Percentiles rank a stretch among this genome's conserved stretches.
Evolutionary conservation across 1,284 basidiomycete genomes (phyloP).

Genomic region (Ustilago lituana): DNA sequence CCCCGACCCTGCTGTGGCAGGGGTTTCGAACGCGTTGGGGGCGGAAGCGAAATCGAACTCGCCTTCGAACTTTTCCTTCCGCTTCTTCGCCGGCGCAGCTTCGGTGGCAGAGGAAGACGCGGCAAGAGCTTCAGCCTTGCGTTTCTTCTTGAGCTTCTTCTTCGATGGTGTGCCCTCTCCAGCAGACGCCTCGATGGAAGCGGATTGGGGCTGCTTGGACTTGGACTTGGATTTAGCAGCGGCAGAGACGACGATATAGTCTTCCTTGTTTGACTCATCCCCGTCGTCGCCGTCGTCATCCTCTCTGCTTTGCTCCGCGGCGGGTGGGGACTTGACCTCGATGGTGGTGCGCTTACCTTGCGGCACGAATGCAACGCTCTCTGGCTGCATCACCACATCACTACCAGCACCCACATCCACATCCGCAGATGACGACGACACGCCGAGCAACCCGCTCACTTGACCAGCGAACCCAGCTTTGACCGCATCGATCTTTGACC

Average conservation of each 20-base stretch:
- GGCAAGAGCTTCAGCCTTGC: constrained; percentile 19
- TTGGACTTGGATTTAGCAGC: constrained; percentile 9
- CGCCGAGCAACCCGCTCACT: constrained; percentile 17
- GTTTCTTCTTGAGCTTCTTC: constrained; percentile 38
- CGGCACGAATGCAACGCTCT: constrained; percentile 2
- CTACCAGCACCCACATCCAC: no score
- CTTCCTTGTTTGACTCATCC: constrained; percentile 17
- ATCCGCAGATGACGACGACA: background rate
- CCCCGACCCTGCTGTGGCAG: background rate
- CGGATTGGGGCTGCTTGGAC: constrained; percentile 10
- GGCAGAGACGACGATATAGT: constrained; percentile 37
- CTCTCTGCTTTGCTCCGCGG: background rate
- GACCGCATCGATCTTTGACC: constrained; percentile 15
- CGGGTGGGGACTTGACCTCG: no score
- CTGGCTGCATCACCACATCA: constrained; percentile 10
- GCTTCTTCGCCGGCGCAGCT: constrained; percentile 5
- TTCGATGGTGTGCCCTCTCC: constrained; percentile 3
- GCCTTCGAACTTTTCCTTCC: constrained; percentile 29
- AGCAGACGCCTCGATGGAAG: background rate
- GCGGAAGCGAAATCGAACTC: constrained; percentile 32
- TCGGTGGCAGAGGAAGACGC: background rate
- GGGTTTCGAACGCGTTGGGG: constrained; percentile 18
- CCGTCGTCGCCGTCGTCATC: constrained; percentile 1
- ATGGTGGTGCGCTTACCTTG: background rate
- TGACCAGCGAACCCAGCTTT: constrained; percentile 29